Conservation (phyloP, 257 asterid genomes). For the Osmanthus fragrans region DNA sequence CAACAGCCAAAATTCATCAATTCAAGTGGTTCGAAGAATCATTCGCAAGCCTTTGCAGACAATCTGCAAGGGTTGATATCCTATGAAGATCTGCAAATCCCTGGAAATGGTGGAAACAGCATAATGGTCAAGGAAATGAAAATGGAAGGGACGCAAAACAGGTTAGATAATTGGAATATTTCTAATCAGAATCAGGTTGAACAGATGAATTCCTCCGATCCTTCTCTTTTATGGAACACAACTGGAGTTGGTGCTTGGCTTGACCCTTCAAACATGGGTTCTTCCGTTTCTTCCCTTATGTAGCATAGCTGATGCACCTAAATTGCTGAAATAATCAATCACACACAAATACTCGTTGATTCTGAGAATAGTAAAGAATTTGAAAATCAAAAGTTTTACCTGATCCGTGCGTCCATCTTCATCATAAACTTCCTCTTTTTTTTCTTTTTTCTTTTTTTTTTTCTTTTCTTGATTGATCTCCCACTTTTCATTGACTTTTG, state of each 20-base stretch:
- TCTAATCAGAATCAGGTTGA: slow-evolving; percentile 28
- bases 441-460: not conserved
- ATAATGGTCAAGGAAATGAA: slow-evolving; percentile 30
- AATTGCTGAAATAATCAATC: not conserved
- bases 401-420: not conserved
- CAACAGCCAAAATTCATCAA: slow-evolving; percentile 27
- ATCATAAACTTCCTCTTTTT: not conserved
- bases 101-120: slow-evolving; percentile 21
- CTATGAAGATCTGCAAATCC: slow-evolving; percentile 25
- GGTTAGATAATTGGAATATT: slow-evolving; percentile 24
- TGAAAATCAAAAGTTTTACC: not conserved
- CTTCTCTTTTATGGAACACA: slow-evolving; percentile 48
- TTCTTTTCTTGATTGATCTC: slow-evolving; percentile 13
- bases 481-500: slow-evolving; percentile 23
- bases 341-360: not conserved
- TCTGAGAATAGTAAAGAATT: too few species aligned
- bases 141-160: slow-evolving; percentile 30
- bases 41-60: not conserved
- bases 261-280: slow-evolving; percentile 51
- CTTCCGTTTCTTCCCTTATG: slow-evolving; percentile 53
- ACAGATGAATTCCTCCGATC: slow-evolving; percentile 34
- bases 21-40: slow-evolving; percentile 2
- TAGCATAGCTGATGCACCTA: not conserved
- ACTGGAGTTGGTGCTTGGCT: slow-evolving; percentile 40
- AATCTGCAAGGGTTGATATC: slow-evolving; percentile 23